Conservation (phyloP, 2,329 filamentous ascomycete species). For the Tolypocladium tundrense region DNA sequence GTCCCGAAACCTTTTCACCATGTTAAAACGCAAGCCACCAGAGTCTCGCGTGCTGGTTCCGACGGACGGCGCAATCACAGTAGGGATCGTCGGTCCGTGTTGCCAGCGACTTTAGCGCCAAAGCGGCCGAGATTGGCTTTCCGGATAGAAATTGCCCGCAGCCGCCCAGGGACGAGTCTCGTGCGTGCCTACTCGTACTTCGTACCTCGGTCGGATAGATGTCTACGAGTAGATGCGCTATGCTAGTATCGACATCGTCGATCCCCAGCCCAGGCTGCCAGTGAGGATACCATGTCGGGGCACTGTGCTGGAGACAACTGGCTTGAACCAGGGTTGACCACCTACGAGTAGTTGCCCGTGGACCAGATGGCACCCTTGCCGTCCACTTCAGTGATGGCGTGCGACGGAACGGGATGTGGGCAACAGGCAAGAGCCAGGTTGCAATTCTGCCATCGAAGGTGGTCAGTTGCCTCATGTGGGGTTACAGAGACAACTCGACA, state of each 20-base stretch:
- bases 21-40: background rate
- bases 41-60: background rate
- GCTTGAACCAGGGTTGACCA: background rate
- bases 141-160: slow-evolving; percentile 2
- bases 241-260: background rate
- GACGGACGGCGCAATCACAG: slow-evolving; percentile 5
- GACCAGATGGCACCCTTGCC: too few species aligned
- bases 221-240: background rate
- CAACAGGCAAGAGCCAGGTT: background rate
- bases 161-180: background rate
- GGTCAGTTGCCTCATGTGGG: background rate
- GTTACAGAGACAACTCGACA: background rate
- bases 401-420: background rate
- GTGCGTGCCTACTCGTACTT: background rate
- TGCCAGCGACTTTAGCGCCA: background rate
- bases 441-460: background rate
- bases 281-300: background rate
- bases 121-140: slow-evolving; percentile 2
- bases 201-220: background rate
- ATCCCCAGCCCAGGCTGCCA: background rate
- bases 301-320: background rate
- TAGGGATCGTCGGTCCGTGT: slow-evolving; percentile 5
- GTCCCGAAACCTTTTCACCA: background rate
- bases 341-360: background rate
- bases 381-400: background rate